phyloP scores from a whole-genome alignment of 192 early-diverging fungal species.

The Gryganskiella cystojenkinii region DNA sequence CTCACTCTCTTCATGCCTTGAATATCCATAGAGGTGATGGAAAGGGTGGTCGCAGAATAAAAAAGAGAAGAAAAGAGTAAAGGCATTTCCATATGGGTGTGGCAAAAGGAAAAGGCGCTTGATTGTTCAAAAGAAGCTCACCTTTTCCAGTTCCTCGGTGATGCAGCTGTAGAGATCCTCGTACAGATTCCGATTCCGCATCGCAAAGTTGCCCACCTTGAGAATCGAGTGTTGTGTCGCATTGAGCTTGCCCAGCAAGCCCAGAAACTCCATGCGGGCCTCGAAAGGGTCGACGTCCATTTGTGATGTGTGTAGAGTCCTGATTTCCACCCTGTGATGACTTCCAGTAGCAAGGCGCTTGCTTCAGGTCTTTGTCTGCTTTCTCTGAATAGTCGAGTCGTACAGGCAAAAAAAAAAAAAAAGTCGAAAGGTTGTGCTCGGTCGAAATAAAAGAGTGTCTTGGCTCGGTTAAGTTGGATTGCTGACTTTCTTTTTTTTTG shows the following conservation, averaged over 20 bases:
- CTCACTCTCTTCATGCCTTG: too few relatives aligned
- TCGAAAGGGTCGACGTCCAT: constrained; percentile 67
- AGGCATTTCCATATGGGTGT: neutral
- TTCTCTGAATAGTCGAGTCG: too few relatives aligned
- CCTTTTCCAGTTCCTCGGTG: constrained; percentile 64
- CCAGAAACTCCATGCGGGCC: constrained; percentile 60
- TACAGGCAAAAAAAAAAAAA: too few relatives aligned
- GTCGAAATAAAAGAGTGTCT: too few relatives aligned
- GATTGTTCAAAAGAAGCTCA: constrained; percentile 30
- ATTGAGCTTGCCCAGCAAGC: constrained; percentile 62
- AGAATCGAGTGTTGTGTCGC: constrained; percentile 68
- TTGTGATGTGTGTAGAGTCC: neutral
- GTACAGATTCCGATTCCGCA: constrained; percentile 57
- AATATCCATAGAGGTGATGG: too few relatives aligned
- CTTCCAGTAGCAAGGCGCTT: too few relatives aligned
- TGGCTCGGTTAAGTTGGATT: too few relatives aligned
- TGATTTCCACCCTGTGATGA: neutral
- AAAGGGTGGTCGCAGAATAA: too few relatives aligned
- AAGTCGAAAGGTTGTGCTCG: too few relatives aligned
- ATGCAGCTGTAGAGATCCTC: constrained; percentile 70
- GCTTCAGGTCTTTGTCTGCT: too few relatives aligned
- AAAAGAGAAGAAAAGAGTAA: constrained; percentile 8
- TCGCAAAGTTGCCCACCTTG: constrained; percentile 63
- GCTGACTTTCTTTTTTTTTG: too few relatives aligned
- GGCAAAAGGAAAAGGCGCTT: neutral